Percentiles rank a stretch among this genome's conserved stretches.
Evolutionary conservation across 345 rosid genomes (phyloP).

Genomic region (Rhizophora mangle): DNA sequence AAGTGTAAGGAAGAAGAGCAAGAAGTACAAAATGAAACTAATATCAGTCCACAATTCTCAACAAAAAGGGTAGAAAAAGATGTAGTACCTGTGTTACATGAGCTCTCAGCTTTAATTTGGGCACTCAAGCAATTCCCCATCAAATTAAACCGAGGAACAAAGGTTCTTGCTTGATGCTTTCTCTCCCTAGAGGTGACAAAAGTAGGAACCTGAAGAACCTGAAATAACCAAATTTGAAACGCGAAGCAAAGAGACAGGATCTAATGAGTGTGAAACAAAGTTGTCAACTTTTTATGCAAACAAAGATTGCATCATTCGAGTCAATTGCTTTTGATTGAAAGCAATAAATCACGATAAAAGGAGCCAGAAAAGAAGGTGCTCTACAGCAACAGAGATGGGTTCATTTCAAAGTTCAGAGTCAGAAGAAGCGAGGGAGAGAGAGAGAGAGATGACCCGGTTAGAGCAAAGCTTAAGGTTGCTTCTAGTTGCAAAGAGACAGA

Average conservation of each 20-base stretch:
- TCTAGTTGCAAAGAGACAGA: too few species aligned
- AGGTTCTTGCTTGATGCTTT: conserved; percentile 19
- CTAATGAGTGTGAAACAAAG: conserved; percentile 9
- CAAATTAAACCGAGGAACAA: conserved; percentile 16
- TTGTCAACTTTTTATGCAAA: neutral
- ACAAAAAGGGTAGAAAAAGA: neutral
- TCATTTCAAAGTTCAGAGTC: too few species aligned
- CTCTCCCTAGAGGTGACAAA: conserved; percentile 32
- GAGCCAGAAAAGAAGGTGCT: neutral
- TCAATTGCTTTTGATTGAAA: conserved; percentile 10
- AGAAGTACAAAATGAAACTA: neutral
- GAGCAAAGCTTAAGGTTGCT: too few species aligned
- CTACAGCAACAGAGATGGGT: too few species aligned
- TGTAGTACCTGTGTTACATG: conserved; percentile 56
- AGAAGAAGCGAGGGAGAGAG: neutral
- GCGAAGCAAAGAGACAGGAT: conserved; percentile 35
- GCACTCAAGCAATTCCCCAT: conserved; percentile 96
- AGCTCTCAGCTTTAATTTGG: conserved; percentile 82
- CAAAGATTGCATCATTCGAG: conserved; percentile 3
- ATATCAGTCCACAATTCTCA: conserved; percentile 2
- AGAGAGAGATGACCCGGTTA: neutral
- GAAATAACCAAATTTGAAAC: conserved; percentile 18
- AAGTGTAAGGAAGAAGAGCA: neutral
- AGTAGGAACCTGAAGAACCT: conserved; percentile 4
- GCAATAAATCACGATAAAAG: conserved; percentile 14